Conservation (phyloP, 139 green algal species). For the Chlorokybus atmophyticus region DNA sequence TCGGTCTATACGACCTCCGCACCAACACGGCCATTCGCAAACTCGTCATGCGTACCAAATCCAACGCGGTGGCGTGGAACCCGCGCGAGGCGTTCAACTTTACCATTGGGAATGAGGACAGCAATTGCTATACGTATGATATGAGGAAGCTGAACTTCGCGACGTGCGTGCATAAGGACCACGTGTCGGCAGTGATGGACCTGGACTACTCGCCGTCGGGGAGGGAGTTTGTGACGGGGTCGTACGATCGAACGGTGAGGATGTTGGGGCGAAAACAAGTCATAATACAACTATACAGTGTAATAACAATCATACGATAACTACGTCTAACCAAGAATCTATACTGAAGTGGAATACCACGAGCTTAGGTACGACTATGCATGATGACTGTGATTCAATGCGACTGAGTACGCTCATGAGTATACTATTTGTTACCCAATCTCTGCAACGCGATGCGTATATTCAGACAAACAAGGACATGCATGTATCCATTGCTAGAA, state of each 20-base stretch:
- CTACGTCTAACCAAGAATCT: no score
- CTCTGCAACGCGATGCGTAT: no score
- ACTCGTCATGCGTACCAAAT: conserved; percentile 78
- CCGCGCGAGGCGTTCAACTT: conserved; percentile 98
- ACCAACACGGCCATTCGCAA: conserved; percentile 70
- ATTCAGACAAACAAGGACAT: no score
- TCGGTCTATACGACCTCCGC: conserved; percentile 91
- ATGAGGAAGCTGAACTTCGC: conserved; percentile 79
- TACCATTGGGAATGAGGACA: conserved; percentile 87
- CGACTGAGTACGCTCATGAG: no score
- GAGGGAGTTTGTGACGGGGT: conserved; percentile 89
- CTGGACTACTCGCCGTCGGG: conserved; percentile 95
- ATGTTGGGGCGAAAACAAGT: no score
- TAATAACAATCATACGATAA: no score
- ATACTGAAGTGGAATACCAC: no score
- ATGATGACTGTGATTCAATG: no score
- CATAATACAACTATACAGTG: no score
- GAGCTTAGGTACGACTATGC: no score
- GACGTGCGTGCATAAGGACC: conserved; percentile 75
- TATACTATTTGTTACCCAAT: no score
- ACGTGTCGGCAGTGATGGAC: conserved; percentile 62
- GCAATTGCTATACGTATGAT: conserved; percentile 90
- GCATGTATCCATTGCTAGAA: no score
- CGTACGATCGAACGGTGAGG: conserved; percentile 69
- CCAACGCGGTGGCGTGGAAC: conserved; percentile 89